These are phyloP conservation scores for Annulohypoxylon nitens DNA, from an alignment of 495 filamentous ascomycete genomes.

Conservation along the genomic window DNA sequence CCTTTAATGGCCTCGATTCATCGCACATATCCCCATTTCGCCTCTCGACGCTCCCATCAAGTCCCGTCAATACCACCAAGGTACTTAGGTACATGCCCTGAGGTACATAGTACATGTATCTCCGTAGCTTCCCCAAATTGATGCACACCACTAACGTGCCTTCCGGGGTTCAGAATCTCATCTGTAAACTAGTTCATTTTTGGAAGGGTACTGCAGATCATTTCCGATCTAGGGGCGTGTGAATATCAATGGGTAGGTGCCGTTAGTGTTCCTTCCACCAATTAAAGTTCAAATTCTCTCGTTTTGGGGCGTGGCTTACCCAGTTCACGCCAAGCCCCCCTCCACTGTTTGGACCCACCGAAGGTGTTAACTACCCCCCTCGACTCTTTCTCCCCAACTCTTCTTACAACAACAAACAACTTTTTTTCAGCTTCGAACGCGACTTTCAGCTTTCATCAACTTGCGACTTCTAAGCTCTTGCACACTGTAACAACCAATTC, in stretches of 20 bases:
- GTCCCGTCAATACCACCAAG: not conserved
- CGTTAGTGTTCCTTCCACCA: not conserved
- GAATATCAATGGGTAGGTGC: not conserved
- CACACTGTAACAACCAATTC: constrained; percentile 15
- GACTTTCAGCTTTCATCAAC: constrained; percentile 22
- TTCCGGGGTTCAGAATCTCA: constrained; percentile 1
- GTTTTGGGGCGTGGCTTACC: not conserved
- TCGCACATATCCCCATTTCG: not conserved
- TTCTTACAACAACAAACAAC: constrained; percentile 17
- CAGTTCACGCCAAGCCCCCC: not conserved
- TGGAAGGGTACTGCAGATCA: not conserved
- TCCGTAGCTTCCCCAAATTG: not conserved
- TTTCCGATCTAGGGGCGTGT: not conserved
- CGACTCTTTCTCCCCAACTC: not conserved
- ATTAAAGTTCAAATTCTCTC: not conserved
- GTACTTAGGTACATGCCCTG: not conserved
- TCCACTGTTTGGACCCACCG: constrained; percentile 3
- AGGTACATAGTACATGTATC: not conserved
- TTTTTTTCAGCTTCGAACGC: constrained; percentile 8
- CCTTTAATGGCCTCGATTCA: not conserved
- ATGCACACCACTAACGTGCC: not conserved
- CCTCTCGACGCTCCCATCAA: not conserved
- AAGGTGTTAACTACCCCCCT: constrained; percentile 15
- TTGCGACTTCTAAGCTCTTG: constrained; percentile 38
- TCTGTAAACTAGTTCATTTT: not conserved